Conservation (phyloP, 2,329 filamentous ascomycete genomes). For the Colletotrichum sp. region DNA sequence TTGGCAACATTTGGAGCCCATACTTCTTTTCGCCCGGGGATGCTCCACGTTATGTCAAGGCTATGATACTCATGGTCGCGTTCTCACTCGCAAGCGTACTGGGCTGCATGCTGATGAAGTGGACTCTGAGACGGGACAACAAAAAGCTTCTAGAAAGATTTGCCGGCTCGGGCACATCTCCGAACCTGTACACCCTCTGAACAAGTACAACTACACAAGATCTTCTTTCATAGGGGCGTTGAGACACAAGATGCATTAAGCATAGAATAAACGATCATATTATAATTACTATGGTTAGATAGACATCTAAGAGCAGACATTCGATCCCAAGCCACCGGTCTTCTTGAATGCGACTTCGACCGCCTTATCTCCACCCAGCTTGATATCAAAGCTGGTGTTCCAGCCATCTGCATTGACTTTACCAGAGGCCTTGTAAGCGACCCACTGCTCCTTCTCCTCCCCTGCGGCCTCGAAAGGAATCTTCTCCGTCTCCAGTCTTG, state of each 20-base stretch:
- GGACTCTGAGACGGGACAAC: background rate
- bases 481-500: constrained; percentile 2
- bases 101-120: background rate
- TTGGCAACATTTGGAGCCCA: constrained; percentile 42
- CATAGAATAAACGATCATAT: background rate
- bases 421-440: background rate
- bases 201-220: no score
- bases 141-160: background rate
- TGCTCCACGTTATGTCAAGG: constrained; percentile 29
- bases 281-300: background rate
- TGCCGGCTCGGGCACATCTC: background rate
- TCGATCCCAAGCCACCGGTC: background rate
- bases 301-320: background rate
- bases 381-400: constrained; percentile 17
- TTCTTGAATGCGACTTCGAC: background rate
- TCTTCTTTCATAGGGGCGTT: background rate
- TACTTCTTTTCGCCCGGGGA: constrained; percentile 38
- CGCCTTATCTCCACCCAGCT: background rate
- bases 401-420: background rate
- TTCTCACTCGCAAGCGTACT: background rate
- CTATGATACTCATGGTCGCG: constrained; percentile 26
- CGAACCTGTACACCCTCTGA: background rate
- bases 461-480: constrained; percentile 6
- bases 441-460: constrained; percentile 1
- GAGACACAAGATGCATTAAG: background rate